Conservation (phyloP, 2,329 filamentous ascomycete species). For the Nigrograna mackinnonii region DNA sequence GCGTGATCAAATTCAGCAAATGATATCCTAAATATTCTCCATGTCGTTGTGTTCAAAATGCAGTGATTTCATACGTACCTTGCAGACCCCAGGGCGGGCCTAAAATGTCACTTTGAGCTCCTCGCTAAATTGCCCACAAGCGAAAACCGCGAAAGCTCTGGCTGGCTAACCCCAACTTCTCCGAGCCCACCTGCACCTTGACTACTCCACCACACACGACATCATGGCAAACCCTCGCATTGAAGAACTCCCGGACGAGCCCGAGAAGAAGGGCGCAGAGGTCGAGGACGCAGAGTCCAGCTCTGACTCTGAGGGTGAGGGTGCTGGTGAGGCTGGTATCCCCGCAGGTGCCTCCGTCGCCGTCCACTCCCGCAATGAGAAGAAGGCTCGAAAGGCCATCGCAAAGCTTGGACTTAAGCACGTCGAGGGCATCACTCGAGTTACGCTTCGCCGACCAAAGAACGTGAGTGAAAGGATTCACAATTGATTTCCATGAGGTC, state of each 20-base stretch:
- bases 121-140: constrained; percentile 34
- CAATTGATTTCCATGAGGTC: too few species aligned
- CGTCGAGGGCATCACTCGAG: constrained; percentile 95
- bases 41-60: constrained; percentile 10
- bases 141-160: constrained; percentile 9
- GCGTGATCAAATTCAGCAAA: constrained; percentile 12
- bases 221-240: constrained; percentile 97
- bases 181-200: constrained; percentile 16
- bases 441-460: constrained; percentile 97
- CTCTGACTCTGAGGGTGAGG: constrained; percentile 78
- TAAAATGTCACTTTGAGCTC: constrained; percentile 11
- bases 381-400: constrained; percentile 99
- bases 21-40: background rate
- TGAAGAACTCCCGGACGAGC: constrained; percentile 93
- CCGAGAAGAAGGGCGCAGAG: constrained; percentile 75
- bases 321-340: constrained; percentile 66
- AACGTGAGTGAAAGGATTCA: constrained; percentile 96
- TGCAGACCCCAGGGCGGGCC: too few species aligned
- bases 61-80: too few species aligned
- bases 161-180: constrained; percentile 4
- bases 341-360: constrained; percentile 86
- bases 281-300: constrained; percentile 74
- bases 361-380: constrained; percentile 99
- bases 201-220: constrained; percentile 38
- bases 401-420: constrained; percentile 97